Conservation (phyloP, 306 rosid genomes). For the Sicyos edulis region DNA sequence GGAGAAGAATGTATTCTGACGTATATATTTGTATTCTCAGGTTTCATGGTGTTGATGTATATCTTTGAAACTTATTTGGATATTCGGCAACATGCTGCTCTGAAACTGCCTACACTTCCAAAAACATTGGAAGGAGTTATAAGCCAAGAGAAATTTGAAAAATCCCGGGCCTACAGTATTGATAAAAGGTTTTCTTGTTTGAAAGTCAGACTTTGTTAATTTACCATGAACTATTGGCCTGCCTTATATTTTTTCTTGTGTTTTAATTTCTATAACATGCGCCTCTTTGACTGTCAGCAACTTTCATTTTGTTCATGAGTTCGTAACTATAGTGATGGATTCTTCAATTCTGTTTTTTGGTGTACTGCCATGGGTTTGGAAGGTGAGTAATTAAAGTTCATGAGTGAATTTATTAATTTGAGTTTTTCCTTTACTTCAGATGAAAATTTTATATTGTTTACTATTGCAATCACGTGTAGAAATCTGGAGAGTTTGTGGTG, state of each 20-base stretch:
- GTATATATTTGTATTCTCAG: conserved; percentile 29
- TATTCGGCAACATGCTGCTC: conserved; percentile 74
- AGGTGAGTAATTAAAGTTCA: conserved; percentile 48
- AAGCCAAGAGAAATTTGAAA: conserved; percentile 85
- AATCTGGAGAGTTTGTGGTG: conserved; percentile 60
- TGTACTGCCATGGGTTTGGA: conserved; percentile 94
- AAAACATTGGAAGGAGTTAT: conserved; percentile 84
- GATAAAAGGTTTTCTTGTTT: conserved; percentile 67
- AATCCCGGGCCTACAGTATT: conserved; percentile 87
- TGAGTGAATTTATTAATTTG: conserved; percentile 12
- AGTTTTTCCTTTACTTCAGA: background rate
- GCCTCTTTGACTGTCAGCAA: conserved; percentile 46
- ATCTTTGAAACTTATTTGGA: conserved; percentile 86
- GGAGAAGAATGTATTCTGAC: background rate
- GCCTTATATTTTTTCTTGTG: background rate
- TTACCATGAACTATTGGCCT: background rate
- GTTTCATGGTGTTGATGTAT: conserved; percentile 87
- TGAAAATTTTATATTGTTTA: conserved; percentile 17
- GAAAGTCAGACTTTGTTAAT: conserved; percentile 3
- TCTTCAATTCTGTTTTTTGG: conserved; percentile 69
- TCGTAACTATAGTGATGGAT: conserved; percentile 79
- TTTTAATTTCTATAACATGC: background rate
- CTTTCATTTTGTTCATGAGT: conserved; percentile 86
- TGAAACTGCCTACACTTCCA: conserved; percentile 78
- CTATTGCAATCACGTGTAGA: conserved; percentile 45